Evolutionary conservation across 2,329 filamentous ascomycete genomes (phyloP).

Genomic region (Xylaria multiplex): DNA sequence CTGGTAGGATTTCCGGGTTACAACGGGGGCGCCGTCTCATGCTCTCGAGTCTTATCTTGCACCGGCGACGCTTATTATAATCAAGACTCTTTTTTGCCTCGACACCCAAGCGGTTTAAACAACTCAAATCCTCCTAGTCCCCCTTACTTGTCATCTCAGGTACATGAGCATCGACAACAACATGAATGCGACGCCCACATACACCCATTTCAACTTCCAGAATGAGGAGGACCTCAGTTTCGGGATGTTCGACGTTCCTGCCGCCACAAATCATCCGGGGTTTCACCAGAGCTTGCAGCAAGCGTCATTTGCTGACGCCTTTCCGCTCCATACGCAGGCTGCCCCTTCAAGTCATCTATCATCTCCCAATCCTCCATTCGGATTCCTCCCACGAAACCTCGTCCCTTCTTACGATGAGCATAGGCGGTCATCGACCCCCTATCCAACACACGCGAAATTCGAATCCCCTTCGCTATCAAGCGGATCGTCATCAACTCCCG

Average conservation of each 20-base stretch:
- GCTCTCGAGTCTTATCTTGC: neutral
- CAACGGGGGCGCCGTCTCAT: conserved; percentile 21
- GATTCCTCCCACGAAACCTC: conserved; percentile 24
- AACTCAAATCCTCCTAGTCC: conserved; percentile 1
- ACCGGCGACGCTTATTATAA: conserved; percentile 7
- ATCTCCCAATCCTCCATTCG: conserved; percentile 22
- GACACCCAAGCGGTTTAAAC: neutral
- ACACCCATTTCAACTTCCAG: conserved; percentile 40
- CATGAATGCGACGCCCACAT: conserved; percentile 43
- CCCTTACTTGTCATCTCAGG: conserved; percentile 5
- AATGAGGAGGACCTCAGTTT: conserved; percentile 39
- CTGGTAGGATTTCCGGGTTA: conserved; percentile 17
- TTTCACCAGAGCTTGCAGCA: conserved; percentile 33
- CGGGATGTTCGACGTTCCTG: conserved; percentile 38
- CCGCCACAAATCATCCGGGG: conserved; percentile 25
- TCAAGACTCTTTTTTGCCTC: conserved; percentile 2
- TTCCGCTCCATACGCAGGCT: conserved; percentile 32
- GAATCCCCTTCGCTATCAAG: conserved; percentile 44
- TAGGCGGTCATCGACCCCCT: conserved; percentile 29
- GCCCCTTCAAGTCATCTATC: conserved; percentile 29
- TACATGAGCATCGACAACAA: conserved; percentile 19
- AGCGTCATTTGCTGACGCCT: conserved; percentile 28
- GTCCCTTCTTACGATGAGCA: conserved; percentile 31
- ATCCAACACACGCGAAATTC: conserved; percentile 31
- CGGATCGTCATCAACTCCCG: conserved; percentile 44